phyloP scores from a whole-genome alignment of 106 monocot genomes.

The Triglochin maritima region DNA sequence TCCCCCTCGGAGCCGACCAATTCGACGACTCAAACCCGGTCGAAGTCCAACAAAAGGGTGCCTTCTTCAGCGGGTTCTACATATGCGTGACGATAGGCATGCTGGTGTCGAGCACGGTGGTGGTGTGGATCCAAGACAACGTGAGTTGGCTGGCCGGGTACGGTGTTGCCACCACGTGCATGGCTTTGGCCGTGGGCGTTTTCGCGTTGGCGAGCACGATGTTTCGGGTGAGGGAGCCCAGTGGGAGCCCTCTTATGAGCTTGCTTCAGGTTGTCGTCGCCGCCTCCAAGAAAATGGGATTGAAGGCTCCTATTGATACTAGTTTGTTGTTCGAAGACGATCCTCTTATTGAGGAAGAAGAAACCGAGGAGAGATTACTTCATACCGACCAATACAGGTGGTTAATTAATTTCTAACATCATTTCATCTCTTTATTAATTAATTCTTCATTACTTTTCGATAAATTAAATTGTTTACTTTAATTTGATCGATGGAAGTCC shows the following conservation, averaged over 20 bases:
- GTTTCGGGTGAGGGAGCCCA: slow-evolving; percentile 41
- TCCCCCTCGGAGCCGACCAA: slow-evolving; percentile 74
- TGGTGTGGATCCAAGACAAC: slow-evolving; percentile 51
- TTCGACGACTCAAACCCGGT: slow-evolving; percentile 54
- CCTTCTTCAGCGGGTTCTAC: slow-evolving; percentile 88
- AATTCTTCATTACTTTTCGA: too few species aligned
- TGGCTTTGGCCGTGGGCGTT: slow-evolving; percentile 28
- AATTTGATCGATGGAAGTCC: too few species aligned
- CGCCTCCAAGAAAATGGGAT: too few species aligned
- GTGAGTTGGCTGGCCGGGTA: slow-evolving; percentile 51
- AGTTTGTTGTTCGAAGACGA: too few species aligned
- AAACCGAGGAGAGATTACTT: too few species aligned
- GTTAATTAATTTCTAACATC: too few species aligned
- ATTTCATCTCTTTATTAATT: too few species aligned
- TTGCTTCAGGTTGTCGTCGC: too few species aligned
- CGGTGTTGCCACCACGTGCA: slow-evolving; percentile 42
- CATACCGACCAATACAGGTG: too few species aligned
- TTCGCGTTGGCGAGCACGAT: slow-evolving; percentile 40
- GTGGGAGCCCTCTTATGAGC: slow-evolving; percentile 41
- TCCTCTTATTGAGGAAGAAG: too few species aligned
- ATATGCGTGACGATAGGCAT: slow-evolving; percentile 64
- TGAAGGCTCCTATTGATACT: too few species aligned
- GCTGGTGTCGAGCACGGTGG: slow-evolving; percentile 64
- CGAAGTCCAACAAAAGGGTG: slow-evolving; percentile 47
- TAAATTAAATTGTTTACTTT: too few species aligned